Percentiles rank a stretch among this genome's conserved stretches.
Conservation (phyloP, 192 early-diverging fungal genomes). For the Radiomyces spectabilis region DNA sequence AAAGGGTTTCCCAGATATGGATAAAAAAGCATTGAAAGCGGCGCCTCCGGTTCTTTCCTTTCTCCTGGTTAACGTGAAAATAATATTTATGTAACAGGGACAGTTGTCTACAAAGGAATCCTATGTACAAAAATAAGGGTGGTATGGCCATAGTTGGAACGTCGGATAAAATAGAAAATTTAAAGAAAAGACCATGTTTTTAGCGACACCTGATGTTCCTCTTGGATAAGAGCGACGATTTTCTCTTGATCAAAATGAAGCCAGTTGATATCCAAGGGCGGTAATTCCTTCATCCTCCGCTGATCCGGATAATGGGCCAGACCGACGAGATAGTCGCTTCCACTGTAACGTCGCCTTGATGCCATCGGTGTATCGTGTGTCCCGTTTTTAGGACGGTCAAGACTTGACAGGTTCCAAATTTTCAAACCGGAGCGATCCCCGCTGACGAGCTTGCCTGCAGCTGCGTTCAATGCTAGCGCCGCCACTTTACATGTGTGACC, state of each 20-base stretch:
- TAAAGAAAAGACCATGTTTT: not conserved
- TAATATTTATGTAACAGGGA: too few relatives aligned
- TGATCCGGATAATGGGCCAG: not conserved
- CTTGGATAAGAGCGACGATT: not conserved
- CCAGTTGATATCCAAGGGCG: not conserved
- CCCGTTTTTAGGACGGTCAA: not conserved
- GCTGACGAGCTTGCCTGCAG: conserved; percentile 28
- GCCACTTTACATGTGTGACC: conserved; percentile 37
- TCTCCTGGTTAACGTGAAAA: too few relatives aligned
- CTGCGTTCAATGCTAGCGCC: conserved; percentile 37
- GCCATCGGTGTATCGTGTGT: too few relatives aligned
- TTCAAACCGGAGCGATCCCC: conserved; percentile 37
- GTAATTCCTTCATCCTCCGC: too few relatives aligned
- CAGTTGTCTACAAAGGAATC: too few relatives aligned
- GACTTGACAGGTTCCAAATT: conserved; percentile 33
- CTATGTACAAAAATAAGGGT: too few relatives aligned
- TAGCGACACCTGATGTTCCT: not conserved
- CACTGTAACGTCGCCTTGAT: too few relatives aligned
- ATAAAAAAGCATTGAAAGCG: too few relatives aligned
- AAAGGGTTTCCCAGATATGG: too few relatives aligned
- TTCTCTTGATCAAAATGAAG: not conserved
- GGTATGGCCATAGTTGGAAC: too few relatives aligned
- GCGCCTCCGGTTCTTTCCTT: too few relatives aligned
- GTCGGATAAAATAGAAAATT: too few relatives aligned
- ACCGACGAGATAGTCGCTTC: not conserved